phyloP scores from a whole-genome alignment of 306 rosid species.

The Corylus avellana region DNA sequence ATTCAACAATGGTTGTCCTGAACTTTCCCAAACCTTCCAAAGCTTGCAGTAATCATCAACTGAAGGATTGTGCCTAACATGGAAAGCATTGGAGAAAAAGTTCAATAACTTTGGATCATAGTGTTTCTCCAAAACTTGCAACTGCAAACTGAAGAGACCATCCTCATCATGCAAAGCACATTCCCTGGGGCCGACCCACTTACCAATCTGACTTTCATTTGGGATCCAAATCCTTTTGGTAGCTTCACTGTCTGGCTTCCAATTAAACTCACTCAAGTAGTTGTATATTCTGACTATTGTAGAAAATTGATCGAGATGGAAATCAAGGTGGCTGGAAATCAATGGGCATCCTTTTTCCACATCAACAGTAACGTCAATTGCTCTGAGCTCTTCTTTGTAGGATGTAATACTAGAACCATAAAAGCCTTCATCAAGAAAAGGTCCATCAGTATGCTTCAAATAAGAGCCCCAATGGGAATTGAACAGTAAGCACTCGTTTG shows the following conservation, averaged over 20 bases:
- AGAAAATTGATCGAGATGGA: constrained; percentile 25
- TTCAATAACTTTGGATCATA: constrained; percentile 34
- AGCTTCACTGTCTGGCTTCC: constrained; percentile 49
- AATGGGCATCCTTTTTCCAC: constrained; percentile 40
- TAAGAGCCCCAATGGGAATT: constrained; percentile 36
- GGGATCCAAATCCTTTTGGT: constrained; percentile 60
- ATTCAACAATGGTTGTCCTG: constrained; percentile 31
- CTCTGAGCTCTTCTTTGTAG: constrained; percentile 51
- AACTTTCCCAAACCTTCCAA: constrained; percentile 72
- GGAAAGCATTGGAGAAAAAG: constrained; percentile 49
- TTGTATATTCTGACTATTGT: constrained; percentile 42
- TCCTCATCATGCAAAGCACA: constrained; percentile 57
- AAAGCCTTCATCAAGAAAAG: constrained; percentile 59
- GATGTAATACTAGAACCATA: constrained; percentile 49
- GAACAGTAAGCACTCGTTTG: constrained; percentile 53
- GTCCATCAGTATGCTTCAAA: constrained; percentile 57
- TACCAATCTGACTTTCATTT: constrained; percentile 30
- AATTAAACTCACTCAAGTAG: constrained; percentile 42
- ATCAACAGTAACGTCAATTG: constrained; percentile 51
- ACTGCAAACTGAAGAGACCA: constrained; percentile 51
- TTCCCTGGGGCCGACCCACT: constrained; percentile 44
- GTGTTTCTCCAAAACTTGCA: constrained; percentile 41
- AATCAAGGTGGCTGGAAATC: constrained; percentile 46
- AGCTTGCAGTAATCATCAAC: constrained; percentile 56
- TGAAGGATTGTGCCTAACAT: constrained; percentile 43